These are phyloP conservation scores for Boletellus ananas DNA, from an alignment of 768 basidiomycete genomes.

Conservation along the genomic window DNA sequence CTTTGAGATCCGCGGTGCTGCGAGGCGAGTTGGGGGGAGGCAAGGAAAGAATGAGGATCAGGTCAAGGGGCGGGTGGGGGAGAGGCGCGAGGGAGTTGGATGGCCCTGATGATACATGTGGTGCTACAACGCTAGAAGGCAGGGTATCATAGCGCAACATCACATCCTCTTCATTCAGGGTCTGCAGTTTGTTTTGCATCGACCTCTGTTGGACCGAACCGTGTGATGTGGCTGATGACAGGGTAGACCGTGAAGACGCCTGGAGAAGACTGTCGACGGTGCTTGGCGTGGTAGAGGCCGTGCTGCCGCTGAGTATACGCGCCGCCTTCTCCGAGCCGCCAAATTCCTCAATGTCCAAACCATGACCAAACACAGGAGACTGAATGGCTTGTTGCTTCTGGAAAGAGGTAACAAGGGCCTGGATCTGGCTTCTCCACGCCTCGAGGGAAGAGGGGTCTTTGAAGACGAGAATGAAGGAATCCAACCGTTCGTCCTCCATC, in stretches of 20 bases:
- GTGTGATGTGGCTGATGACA: slow-evolving; percentile 73
- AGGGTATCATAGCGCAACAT: slow-evolving; percentile 51
- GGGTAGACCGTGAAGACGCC: slow-evolving; percentile 60
- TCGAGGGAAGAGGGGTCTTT: slow-evolving; percentile 86
- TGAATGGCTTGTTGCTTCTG: slow-evolving; percentile 51
- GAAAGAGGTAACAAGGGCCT: slow-evolving; percentile 68
- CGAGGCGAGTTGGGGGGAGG: slow-evolving; percentile 69
- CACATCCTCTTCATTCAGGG: slow-evolving; percentile 73
- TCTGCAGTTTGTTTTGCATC: slow-evolving; percentile 47
- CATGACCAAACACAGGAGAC: slow-evolving; percentile 33
- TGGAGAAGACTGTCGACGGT: slow-evolving; percentile 63
- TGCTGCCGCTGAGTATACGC: slow-evolving; percentile 78
- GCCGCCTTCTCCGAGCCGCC: slow-evolving; percentile 72
- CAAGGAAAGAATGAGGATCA: slow-evolving; percentile 88
- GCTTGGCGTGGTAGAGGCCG: slow-evolving; percentile 55
- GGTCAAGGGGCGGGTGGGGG: slow-evolving; percentile 83
- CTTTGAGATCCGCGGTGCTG: slow-evolving; percentile 80
- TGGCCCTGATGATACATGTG: slow-evolving; percentile 68
- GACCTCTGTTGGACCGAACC: slow-evolving; percentile 44
- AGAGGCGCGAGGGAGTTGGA: slow-evolving; percentile 80
- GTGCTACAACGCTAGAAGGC: slow-evolving; percentile 54
- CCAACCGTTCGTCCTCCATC: slow-evolving; percentile 93
- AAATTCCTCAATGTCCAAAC: slow-evolving; percentile 68
- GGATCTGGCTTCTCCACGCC: slow-evolving; percentile 83
- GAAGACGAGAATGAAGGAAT: slow-evolving; percentile 95